Percentiles rank a stretch among this genome's conserved stretches.
These are phyloP conservation scores for Paramecium biaurelia DNA, from an alignment of 73 alveolate genomes.

Conservation along the genomic window DNA sequence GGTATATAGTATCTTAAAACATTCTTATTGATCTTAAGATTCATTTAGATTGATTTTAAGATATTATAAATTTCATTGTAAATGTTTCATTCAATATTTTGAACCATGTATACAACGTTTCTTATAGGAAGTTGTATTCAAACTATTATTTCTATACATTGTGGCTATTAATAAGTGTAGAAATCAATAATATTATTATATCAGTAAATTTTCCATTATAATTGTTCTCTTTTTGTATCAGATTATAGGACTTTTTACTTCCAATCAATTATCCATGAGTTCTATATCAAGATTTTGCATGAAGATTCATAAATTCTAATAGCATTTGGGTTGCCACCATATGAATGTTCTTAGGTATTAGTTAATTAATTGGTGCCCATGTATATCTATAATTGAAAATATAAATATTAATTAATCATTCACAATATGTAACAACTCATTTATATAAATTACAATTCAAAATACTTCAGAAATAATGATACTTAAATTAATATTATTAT, in stretches of 20 bases:
- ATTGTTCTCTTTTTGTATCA: constrained; percentile 45
- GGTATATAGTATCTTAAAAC: background rate
- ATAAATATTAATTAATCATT: background rate
- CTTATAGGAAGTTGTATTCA: constrained; percentile 85
- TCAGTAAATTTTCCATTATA: constrained; percentile 65
- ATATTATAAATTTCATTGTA: constrained; percentile 44
- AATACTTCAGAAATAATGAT: background rate
- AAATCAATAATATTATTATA: background rate
- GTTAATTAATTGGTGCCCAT: background rate
- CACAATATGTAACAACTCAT: background rate
- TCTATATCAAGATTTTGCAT: constrained; percentile 55
- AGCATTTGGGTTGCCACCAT: constrained; percentile 13
- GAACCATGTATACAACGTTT: constrained; percentile 90
- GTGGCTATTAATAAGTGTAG: constrained; percentile 82
- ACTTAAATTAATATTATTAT: background rate
- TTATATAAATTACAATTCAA: background rate
- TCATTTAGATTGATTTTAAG: background rate
- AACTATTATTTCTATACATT: constrained; percentile 87
- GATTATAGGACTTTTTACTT: background rate
- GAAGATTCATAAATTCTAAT: constrained; percentile 55
- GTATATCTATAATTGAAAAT: background rate
- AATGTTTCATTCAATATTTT: constrained; percentile 92
- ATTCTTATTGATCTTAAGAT: background rate
- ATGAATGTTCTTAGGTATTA: background rate
- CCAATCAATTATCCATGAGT: constrained; percentile 58